These are phyloP conservation scores for Cryptomeria japonica DNA, from an alignment of 75 land plant species.

Conservation along the genomic window DNA sequence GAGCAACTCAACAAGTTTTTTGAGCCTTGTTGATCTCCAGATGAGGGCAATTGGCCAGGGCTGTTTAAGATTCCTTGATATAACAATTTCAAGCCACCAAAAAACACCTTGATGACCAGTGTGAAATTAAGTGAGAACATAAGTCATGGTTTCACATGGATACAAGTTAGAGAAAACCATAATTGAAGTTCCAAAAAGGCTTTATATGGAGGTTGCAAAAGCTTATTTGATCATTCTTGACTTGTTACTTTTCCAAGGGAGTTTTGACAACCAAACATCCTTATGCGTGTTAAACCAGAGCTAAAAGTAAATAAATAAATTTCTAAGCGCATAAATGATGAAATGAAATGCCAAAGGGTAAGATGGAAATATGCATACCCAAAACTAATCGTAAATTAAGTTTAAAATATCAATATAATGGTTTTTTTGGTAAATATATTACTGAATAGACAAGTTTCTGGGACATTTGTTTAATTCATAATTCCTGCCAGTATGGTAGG, in stretches of 20 bases:
- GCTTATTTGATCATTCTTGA: too few relatives aligned
- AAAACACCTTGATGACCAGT: not conserved
- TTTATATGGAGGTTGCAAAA: too few relatives aligned
- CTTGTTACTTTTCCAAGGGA: too few relatives aligned
- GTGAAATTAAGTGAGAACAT: not conserved
- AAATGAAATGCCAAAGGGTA: not conserved
- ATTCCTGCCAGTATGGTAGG: not conserved
- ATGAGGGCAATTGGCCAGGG: conserved; percentile 87
- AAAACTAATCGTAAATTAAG: not conserved
- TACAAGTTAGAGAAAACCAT: not conserved
- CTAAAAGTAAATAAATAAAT: not conserved
- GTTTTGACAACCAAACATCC: not conserved
- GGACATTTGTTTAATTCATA: not conserved
- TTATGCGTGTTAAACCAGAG: not conserved
- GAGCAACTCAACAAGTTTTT: conserved; percentile 81
- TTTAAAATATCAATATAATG: not conserved
- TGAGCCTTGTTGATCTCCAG: conserved; percentile 91
- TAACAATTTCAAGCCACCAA: conserved; percentile 67
- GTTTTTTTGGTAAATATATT: too few relatives aligned
- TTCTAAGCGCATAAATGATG: not conserved
- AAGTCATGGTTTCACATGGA: not conserved
- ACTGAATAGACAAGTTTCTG: not conserved
- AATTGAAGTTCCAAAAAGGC: too few relatives aligned
- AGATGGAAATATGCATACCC: not conserved
- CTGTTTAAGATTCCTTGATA: conserved; percentile 84